A percentile compares a stretch with the other conserved stretches of the same genome.
Conservation (phyloP, 2,329 filamentous ascomycete genomes). For the Zalaria sp. region DNA sequence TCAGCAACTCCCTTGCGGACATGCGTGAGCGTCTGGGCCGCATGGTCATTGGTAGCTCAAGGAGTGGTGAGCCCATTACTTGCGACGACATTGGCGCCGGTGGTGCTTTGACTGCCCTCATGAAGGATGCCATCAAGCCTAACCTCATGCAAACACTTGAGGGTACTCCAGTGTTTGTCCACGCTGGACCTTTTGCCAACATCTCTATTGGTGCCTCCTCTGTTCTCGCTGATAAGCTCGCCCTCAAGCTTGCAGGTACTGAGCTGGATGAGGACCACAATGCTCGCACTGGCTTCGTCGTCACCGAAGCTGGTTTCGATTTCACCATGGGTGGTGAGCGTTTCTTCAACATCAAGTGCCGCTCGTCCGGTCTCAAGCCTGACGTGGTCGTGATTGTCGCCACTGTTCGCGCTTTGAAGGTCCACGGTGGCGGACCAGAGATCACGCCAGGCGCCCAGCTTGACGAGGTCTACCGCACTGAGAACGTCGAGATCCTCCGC, state of each 20-base stretch:
- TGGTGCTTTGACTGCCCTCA: conserved; percentile 82
- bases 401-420: conserved; percentile 89
- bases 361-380: conserved; percentile 79
- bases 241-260: conserved; percentile 87
- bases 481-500: conserved; percentile 84
- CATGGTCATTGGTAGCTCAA: conserved; percentile 90
- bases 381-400: conserved; percentile 93
- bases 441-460: conserved; percentile 77
- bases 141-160: conserved; percentile 98
- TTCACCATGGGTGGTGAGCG: conserved; percentile 99
- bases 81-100: conserved; percentile 91
- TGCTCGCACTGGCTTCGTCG: conserved; percentile 76
- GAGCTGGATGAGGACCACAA: conserved; percentile 79
- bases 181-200: conserved; percentile 95
- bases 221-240: conserved; percentile 86
- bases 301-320: conserved; percentile 96
- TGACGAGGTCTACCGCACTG: conserved; percentile 77
- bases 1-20: conserved; percentile 75
- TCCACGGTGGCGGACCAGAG: conserved; percentile 90
- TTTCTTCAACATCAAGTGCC: conserved; percentile 99
- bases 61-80: conserved; percentile 75
- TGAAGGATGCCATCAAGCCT: conserved; percentile 97
- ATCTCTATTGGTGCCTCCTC: conserved; percentile 97
- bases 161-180: conserved; percentile 92
- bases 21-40: conserved; percentile 86